Base-by-base conservation (phyloP, 805 yeast genomes). In the Danielia reshetovae region DNA sequence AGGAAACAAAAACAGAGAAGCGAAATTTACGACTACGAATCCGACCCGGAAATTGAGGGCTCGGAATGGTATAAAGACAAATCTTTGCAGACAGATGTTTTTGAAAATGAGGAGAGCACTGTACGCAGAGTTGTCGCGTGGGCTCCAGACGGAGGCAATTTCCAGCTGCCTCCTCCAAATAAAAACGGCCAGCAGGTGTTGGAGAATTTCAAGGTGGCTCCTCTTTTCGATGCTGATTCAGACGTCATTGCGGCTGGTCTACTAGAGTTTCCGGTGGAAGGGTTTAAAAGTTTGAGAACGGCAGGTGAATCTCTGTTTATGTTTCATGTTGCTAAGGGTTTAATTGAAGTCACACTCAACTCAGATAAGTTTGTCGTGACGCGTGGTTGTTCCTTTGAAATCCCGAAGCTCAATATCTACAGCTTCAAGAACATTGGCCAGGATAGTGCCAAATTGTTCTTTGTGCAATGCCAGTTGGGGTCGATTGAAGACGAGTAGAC, bases 361-460 rank as follows among this genome's bases (percentile, higher is more conserved):
- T 75, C 74, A 5, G 70, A 68, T 14, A 68, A 63, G 15, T 85
- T 88, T 53, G 59, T 77, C 4, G 82, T 80, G 5, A 69, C 75
- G 1, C 64, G 70, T 36, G 95, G 95, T 1, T 82, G 95, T 34
- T 75, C 90, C 4, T 81, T 88, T 49, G 85, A 83, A 49, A 71
- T 89, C 5, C 96, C 96, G 1, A 74, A 82, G 62, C 82, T 81
- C 4, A 85, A 84, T 52, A 69, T 72, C 27, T 87, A 85, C 57
- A 75, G 82, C 12, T 71, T 88, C 43, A 70, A 69, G 30, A 85
- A 85, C 51, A 69, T 67, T 26, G 83, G 88, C 0, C 60, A 67
- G 21, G 65, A 61, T 12, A 69, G 68, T 22, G 87, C 82, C 0
- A 70, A 74, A 36, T 48, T 88, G 51, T 86, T 84, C 55, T 87